phyloP scores from a whole-genome alignment of 192 early-diverging fungal species.

The Coemansia sp. region DNA sequence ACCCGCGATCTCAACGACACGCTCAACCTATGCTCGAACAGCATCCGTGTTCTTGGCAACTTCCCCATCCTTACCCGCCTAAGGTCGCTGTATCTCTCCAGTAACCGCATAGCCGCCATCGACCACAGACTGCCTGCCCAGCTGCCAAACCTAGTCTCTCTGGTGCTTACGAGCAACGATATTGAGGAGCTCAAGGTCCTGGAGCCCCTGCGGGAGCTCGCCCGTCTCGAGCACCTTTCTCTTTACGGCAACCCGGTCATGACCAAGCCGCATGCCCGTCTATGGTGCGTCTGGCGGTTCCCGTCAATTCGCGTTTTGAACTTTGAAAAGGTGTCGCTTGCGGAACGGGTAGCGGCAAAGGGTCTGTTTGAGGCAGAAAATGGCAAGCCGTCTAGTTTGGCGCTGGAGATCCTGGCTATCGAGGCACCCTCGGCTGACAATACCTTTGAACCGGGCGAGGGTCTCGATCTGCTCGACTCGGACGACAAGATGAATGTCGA shows the following conservation, averaged over 20 bases:
- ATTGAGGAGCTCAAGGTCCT: slow-evolving; percentile 84
- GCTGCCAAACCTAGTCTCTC: slow-evolving; percentile 74
- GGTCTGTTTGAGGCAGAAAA: slow-evolving; percentile 69
- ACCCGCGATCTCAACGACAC: slow-evolving; percentile 94
- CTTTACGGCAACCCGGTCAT: slow-evolving; percentile 88
- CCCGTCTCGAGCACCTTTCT: slow-evolving; percentile 61
- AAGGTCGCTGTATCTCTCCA: slow-evolving; percentile 70
- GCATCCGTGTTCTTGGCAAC: slow-evolving; percentile 78
- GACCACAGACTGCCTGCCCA: slow-evolving; percentile 64
- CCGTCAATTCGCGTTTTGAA: slow-evolving; percentile 80
- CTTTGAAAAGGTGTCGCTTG: slow-evolving; percentile 74
- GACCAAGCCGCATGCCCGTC: slow-evolving; percentile 77
- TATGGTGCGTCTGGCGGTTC: slow-evolving; percentile 80
- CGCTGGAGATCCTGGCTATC: slow-evolving; percentile 64
- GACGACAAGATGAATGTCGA: slow-evolving; percentile 6
- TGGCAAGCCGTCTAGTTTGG: slow-evolving; percentile 65
- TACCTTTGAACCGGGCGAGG: slow-evolving; percentile 88
- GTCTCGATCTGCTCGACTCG: slow-evolving; percentile 21
- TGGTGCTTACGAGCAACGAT: slow-evolving; percentile 88
- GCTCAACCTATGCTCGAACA: slow-evolving; percentile 92
- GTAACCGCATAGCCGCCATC: slow-evolving; percentile 88
- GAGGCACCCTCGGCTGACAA: slow-evolving; percentile 54
- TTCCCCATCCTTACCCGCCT: slow-evolving; percentile 84
- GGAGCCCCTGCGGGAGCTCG: slow-evolving; percentile 63
- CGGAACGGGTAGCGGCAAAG: slow-evolving; percentile 79